Percentiles rank a stretch among this genome's conserved stretches.
These are phyloP conservation scores for Castanospermum australe DNA, from an alignment of 306 rosid genomes.

Conservation along the genomic window DNA sequence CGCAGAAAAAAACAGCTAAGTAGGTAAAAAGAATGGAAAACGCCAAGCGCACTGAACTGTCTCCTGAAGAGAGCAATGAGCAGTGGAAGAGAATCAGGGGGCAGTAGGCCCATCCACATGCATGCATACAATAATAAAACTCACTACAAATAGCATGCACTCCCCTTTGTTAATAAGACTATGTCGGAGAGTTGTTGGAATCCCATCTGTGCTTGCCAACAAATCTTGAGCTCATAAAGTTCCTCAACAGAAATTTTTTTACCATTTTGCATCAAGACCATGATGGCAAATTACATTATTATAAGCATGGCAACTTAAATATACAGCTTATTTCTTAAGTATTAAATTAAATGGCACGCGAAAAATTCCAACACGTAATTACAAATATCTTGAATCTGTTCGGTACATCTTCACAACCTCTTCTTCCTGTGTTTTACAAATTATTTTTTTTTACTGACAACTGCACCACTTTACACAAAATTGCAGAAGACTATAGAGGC, in stretches of 20 bases:
- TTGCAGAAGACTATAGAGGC: slow-evolving; percentile 23
- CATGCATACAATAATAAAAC: slow-evolving; percentile 5
- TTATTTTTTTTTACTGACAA: slow-evolving; percentile 1
- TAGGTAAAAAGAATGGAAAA: not conserved
- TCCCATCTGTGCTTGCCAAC: slow-evolving; percentile 27
- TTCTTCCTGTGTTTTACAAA: slow-evolving; percentile 29
- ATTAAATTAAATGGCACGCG: slow-evolving; percentile 24
- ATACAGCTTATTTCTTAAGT: slow-evolving; percentile 45
- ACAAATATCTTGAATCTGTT: slow-evolving; percentile 35
- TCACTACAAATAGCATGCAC: slow-evolving; percentile 1
- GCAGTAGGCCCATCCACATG: not conserved
- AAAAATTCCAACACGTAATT: slow-evolving; percentile 47
- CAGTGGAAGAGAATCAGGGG: not conserved
- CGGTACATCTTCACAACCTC: slow-evolving; percentile 24
- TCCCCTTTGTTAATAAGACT: not conserved
- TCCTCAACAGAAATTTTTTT: not conserved
- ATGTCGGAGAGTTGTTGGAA: not conserved
- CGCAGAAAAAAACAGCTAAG: not conserved
- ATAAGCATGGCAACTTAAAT: slow-evolving; percentile 33
- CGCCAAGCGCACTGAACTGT: slow-evolving; percentile 2
- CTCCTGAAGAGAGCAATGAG: not conserved
- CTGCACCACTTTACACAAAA: slow-evolving; percentile 46
- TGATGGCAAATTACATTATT: slow-evolving; percentile 29
- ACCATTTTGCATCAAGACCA: not conserved
- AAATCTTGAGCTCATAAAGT: slow-evolving; percentile 20